Conservation (phyloP, 2,329 filamentous ascomycete genomes). For the Sporothrix brasiliensis region DNA sequence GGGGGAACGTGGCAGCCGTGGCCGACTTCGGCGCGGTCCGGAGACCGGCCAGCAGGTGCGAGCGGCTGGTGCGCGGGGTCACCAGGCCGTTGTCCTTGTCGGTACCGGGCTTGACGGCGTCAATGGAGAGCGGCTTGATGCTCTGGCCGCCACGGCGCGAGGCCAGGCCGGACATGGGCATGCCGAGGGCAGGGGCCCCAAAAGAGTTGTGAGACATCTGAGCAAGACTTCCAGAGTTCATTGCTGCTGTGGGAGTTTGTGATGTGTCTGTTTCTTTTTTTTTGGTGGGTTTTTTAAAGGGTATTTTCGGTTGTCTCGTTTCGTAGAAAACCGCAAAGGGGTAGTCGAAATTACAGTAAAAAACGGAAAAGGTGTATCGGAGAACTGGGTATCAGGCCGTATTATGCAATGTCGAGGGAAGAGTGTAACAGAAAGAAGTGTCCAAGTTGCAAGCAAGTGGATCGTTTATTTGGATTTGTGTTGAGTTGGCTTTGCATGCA, state of each 20-base stretch:
- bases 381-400: conserved; percentile 26
- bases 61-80: conserved; percentile 90
- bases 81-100: conserved; percentile 70
- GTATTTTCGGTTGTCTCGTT: neutral
- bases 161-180: conserved; percentile 78
- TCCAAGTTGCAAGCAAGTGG: conserved; percentile 25
- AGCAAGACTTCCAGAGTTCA: conserved; percentile 99
- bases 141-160: conserved; percentile 81
- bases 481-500: neutral
- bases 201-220: conserved; percentile 94
- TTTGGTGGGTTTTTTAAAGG: neutral
- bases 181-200: conserved; percentile 69
- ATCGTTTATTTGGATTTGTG: neutral
- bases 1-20: conserved; percentile 66
- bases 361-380: neutral
- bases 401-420: conserved; percentile 23
- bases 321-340: neutral
- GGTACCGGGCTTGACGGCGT: conserved; percentile 68
- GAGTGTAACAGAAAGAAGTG: conserved; percentile 28
- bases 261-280: neutral
- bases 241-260: conserved; percentile 49
- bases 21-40: conserved; percentile 90
- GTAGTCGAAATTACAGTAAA: conserved; percentile 14
- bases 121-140: conserved; percentile 87
- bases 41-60: conserved; percentile 88